Evolutionary conservation across 371 early-diverging fungal species (phyloP), one percentile per base, ranked within the genome.

Genomic region (Blyttiomyces sp.): DNA sequence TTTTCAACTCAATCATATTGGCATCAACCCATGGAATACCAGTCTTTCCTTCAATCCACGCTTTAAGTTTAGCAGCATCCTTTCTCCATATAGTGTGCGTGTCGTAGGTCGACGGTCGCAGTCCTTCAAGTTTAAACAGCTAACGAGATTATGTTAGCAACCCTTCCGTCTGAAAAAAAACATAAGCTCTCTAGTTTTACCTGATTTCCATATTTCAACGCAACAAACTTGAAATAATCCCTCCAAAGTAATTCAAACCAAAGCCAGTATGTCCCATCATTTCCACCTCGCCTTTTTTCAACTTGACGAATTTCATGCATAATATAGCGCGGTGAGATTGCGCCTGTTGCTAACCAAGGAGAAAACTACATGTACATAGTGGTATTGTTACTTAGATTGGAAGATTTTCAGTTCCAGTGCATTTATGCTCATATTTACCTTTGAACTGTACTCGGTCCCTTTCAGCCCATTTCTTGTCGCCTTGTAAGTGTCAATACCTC

Each of bases 11-110:
- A 44, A 72, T 35, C 79, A 79, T 73, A 6, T 59, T 64, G 9
- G 80, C 80, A 54, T 79, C 80, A 3, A 79, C 62, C 36, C 64
- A 76, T 2, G 80, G 80, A 23, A 78, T 56, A 0, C 80, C 80
- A 17, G 80, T 79, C n/a, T 59, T 43, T 0, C 79, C 79, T 2
- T 33, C 19, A 3, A 32, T 53, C 77, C 76, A 79, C 11, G 31
- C n/a, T 19, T 24, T 16, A 33, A 72, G 51, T 11, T 43, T 45
- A 42, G 68, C 30, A 11, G 30, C 19, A 21, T 58, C 27, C 23
- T 16, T 34, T n/a, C n/a, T n/a, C n/a, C n/a, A n/a, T n/a, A n/a
- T n/a, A n/a, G n/a, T n/a, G n/a, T n/a, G n/a, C n/a, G n/a, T n/a
- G n/a, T n/a, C n/a, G n/a, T n/a, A n/a, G n/a, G n/a, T n/a, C n/a